Evolutionary conservation across 768 basidiomycete genomes (phyloP).

Genomic region (Suillus alpinus): DNA sequence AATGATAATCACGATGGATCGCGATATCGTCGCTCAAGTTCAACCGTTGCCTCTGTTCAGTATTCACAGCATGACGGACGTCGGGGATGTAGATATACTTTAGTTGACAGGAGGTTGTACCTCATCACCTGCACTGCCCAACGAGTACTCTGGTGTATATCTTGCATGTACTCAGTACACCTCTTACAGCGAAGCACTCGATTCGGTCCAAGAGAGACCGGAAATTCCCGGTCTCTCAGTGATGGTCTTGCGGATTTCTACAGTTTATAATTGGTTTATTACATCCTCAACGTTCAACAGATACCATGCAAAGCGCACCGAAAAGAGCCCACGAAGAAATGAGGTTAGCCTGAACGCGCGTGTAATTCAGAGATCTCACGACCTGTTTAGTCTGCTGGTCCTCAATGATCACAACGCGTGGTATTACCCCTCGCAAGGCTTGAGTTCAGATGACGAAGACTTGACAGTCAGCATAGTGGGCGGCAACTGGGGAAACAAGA

Average conservation of each 20-base stretch:
- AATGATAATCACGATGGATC: neutral
- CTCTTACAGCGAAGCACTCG: neutral
- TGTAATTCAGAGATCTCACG: slow-evolving; percentile 8
- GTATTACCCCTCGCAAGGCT: slow-evolving; percentile 82
- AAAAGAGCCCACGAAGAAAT: slow-evolving; percentile 30
- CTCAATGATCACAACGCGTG: slow-evolving; percentile 73
- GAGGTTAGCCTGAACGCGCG: slow-evolving; percentile 19
- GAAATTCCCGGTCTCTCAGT: neutral
- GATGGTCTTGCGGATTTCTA: neutral
- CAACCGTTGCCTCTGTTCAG: neutral
- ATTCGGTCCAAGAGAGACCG: neutral
- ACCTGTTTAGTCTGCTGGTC: slow-evolving; percentile 37
- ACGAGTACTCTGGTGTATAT: neutral
- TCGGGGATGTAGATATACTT: neutral
- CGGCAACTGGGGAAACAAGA: slow-evolving; percentile 88
- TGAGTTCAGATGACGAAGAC: slow-evolving; percentile 63
- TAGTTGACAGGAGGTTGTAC: neutral
- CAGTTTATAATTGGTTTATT: neutral
- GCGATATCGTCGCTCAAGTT: neutral
- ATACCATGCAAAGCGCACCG: slow-evolving; percentile 18
- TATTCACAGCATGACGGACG: neutral
- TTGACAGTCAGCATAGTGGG: slow-evolving; percentile 43
- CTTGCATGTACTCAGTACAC: neutral
- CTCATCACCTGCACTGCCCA: neutral
- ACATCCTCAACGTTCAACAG: neutral